Evolutionary conservation across 1,139 yeast species (phyloP), one percentile per base, ranked within the genome.

Genomic region (Geotrichum siamense): DNA sequence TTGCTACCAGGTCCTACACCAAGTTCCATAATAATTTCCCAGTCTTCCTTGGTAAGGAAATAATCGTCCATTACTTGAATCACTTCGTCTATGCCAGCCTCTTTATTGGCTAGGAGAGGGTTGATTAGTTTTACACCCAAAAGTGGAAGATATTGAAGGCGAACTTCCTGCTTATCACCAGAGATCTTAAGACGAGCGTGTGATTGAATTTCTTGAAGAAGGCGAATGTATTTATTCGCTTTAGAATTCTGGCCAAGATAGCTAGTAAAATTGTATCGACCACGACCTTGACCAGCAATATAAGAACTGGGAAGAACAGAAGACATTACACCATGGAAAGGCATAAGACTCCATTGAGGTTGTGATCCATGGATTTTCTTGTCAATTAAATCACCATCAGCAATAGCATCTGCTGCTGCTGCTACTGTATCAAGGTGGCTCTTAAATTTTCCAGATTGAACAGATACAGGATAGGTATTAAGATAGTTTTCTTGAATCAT

Each of bases 401-500:
- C 80, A 40, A 93, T 85, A 44, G 85, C 77, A 53, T 86, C 89
- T 0, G 97, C 86, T 0, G 98, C 98, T 25, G 69, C 68, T 1
- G 86, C 82, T 1, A 82, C 79, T 27, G 78, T 69, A 51, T 74
- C 71, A 47, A 91, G 64, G 54, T 80, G 86, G 30, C 74, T 65
- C 3, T 45, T 21, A 3, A 43, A 28, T 4, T 56, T 56, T 9
- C 47, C 45, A 20, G 28, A 26, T 8, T 27, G 32, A 4, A 44
- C 39, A 13, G 50, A 48, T 5, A 59, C 48, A 2, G 94, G 93
- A 32, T 66, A 66, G 0, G 94, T 79, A 40, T 66, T 67, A 41
- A 86, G 62, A 60, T 93, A 93, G 63, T 93, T 93, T 61, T 93
- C 98, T 60, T 91, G 97, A 40, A 93, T 75, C 97, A 93, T 91